Percentiles rank a stretch among this genome's conserved stretches.
These are phyloP conservation scores for Candida pseudoviswanathii DNA, from an alignment of 1,139 yeast species.

Conservation along the genomic window DNA sequence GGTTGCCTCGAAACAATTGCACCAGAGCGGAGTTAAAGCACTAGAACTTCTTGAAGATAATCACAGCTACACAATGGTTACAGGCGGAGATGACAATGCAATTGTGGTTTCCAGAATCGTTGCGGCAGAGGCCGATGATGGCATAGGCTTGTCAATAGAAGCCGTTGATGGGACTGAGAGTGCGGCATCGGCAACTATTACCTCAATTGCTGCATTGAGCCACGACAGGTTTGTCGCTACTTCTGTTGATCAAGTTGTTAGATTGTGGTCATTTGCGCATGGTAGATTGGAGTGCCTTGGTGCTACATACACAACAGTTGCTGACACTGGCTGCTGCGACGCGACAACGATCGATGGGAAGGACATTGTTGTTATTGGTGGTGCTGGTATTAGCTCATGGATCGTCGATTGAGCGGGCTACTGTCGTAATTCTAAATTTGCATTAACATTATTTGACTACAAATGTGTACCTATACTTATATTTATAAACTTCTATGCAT, in stretches of 20 bases:
- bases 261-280: slow-evolving; percentile 55
- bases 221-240: slow-evolving; percentile 41
- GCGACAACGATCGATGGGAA: slow-evolving; percentile 26
- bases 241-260: slow-evolving; percentile 79
- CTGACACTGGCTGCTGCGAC: slow-evolving; percentile 83
- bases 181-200: slow-evolving; percentile 89
- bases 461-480: slow-evolving; percentile 4
- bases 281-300: slow-evolving; percentile 38
- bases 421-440: too few relatives aligned
- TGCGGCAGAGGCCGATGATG: too few relatives aligned
- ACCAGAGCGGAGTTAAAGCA: slow-evolving; percentile 83
- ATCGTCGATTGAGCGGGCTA: slow-evolving; percentile 13
- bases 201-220: slow-evolving; percentile 51
- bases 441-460: too few relatives aligned
- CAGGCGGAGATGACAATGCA: slow-evolving; percentile 96
- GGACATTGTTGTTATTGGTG: slow-evolving; percentile 56
- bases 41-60: slow-evolving; percentile 25
- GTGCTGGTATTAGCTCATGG: slow-evolving; percentile 71
- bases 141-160: neutral
- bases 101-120: slow-evolving; percentile 48
- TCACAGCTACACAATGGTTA: slow-evolving; percentile 40
- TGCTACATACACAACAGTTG: slow-evolving; percentile 71
- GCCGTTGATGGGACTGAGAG: slow-evolving; percentile 20
- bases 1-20: slow-evolving; percentile 47
- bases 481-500: slow-evolving; percentile 4